Evolutionary conservation across 2,329 filamentous ascomycete species (phyloP).

Genomic region (Microdochium bolleyi): DNA sequence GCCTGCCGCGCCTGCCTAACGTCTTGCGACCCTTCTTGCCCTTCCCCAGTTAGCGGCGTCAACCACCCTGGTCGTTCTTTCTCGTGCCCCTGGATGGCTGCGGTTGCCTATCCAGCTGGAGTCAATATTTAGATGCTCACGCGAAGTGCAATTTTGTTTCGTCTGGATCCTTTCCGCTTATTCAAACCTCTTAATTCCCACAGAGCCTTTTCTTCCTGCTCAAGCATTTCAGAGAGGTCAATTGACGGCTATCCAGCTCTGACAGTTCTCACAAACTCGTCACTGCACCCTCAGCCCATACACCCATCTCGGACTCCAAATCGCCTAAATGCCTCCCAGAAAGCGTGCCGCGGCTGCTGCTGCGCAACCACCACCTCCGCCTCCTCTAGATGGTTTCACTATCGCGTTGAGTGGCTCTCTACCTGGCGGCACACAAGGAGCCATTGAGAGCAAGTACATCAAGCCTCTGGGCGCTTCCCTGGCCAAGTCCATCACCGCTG

Average conservation of each 20-base stretch:
- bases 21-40: neutral
- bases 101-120: neutral
- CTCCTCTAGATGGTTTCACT: slow-evolving; percentile 31
- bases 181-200: neutral
- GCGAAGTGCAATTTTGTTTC: neutral
- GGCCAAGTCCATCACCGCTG: slow-evolving; percentile 35
- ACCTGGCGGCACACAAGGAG: slow-evolving; percentile 39
- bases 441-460: slow-evolving; percentile 34
- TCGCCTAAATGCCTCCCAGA: neutral
- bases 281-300: neutral
- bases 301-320: neutral
- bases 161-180: neutral
- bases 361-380: neutral
- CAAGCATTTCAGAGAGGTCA: neutral
- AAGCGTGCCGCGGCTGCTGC: neutral
- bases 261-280: neutral
- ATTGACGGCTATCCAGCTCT: neutral
- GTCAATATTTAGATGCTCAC: slow-evolving; percentile 1
- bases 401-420: slow-evolving; percentile 57
- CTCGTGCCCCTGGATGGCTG: neutral
- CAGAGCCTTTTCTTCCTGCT: neutral
- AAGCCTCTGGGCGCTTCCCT: slow-evolving; percentile 39
- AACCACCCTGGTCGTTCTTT: neutral
- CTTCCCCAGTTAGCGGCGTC: neutral
- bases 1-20: neutral